A percentile compares a stretch with the other conserved stretches of the same genome.
Evolutionary conservation across 768 basidiomycete genomes (phyloP).

Genomic region (Russula sp.): DNA sequence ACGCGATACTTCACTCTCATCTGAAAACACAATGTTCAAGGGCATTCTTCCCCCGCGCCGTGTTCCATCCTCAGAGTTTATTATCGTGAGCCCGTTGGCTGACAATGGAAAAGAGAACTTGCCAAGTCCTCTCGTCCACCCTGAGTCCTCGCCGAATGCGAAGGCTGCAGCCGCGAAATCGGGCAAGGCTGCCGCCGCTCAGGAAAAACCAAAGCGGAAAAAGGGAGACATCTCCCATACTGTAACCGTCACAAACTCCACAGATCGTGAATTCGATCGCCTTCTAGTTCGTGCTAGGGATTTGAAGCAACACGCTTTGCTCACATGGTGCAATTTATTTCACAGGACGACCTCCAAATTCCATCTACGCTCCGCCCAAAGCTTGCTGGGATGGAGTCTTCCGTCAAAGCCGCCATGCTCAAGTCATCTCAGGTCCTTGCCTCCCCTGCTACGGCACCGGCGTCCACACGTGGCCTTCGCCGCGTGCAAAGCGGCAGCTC

Average conservation of each 20-base stretch:
- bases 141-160: conserved; percentile 22
- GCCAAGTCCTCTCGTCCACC: conserved; percentile 25
- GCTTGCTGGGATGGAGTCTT: conserved; percentile 71
- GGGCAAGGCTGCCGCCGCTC: conserved; percentile 37
- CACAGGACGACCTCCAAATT: conserved; percentile 85
- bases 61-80: conserved; percentile 61
- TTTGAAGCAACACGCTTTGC: neutral
- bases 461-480: conserved; percentile 54
- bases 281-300: conserved; percentile 53
- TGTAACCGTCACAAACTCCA: conserved; percentile 35
- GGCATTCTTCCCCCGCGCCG: conserved; percentile 68
- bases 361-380: conserved; percentile 72
- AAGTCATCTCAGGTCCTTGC: conserved; percentile 62
- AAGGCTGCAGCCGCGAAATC: conserved; percentile 29
- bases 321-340: neutral
- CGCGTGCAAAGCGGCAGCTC: conserved; percentile 72
- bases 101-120: conserved; percentile 68
- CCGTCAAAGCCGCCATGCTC: conserved; percentile 88
- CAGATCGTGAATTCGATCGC: conserved; percentile 71
- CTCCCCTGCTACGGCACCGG: conserved; percentile 32
- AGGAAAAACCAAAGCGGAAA: conserved; percentile 39
- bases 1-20: neutral
- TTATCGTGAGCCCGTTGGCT: conserved; percentile 52
- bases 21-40: conserved; percentile 62
- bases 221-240: conserved; percentile 29